Percentiles rank a stretch among this genome's conserved stretches.
Conservation (phyloP, 495 filamentous ascomycete species). For the Podospora bellae-mahoneyi region DNA sequence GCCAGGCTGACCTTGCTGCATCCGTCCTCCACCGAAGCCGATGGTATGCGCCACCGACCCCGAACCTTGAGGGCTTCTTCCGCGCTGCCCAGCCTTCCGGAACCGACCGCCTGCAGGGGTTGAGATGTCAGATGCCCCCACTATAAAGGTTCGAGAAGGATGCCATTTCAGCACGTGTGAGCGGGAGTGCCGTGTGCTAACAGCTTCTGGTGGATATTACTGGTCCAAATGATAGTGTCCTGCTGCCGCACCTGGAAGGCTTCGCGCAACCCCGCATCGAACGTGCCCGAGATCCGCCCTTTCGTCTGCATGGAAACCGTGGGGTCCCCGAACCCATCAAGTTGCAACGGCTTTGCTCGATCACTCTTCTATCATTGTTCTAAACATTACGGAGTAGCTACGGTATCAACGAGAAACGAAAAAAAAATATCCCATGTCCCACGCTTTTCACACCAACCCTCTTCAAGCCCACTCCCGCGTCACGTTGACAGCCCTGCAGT, state of each 20-base stretch:
- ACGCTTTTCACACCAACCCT: too few species aligned
- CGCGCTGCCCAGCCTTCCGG: conserved; percentile 13
- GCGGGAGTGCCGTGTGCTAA: not conserved
- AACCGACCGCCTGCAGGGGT: conserved; percentile 15
- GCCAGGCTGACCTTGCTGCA: conserved; percentile 12
- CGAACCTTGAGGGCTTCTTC: not conserved
- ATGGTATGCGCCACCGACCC: conserved; percentile 25
- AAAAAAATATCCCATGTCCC: not conserved
- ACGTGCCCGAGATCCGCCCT: not conserved
- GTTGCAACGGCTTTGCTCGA: not conserved
- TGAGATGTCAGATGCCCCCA: not conserved
- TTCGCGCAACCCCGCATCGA: not conserved
- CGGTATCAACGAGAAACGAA: not conserved
- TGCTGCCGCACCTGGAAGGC: not conserved
- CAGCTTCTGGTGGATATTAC: not conserved
- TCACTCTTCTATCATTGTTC: not conserved
- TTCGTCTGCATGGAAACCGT: not conserved
- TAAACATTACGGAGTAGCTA: not conserved
- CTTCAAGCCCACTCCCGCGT: conserved; percentile 1
- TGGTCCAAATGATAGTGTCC: not conserved
- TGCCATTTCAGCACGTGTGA: not conserved
- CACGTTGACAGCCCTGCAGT: conserved; percentile 4
- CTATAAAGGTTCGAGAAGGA: not conserved
- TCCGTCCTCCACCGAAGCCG: conserved; percentile 17
- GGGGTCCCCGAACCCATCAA: not conserved